Evolutionary conservation across 441 rosid genomes (phyloP), one percentile per base, ranked within the genome.

Genomic region (Erodium texanum): DNA sequence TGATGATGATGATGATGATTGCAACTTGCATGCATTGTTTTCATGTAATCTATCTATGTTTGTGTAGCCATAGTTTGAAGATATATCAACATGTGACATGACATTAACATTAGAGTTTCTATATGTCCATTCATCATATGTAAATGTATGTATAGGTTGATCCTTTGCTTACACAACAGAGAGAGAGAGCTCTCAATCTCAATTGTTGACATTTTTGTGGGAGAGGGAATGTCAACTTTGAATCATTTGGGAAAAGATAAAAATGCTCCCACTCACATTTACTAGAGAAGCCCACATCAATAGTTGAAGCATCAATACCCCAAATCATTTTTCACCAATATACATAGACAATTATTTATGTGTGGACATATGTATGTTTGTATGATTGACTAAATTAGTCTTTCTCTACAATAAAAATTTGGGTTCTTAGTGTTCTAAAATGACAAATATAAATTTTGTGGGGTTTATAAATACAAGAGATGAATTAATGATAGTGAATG

Each of bases 221-320:
- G 11, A 2, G 19, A n/a, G 56, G 56, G 56, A 48, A 48, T 48
- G 56, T 48, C 56, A 48, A 48, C 16, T 48, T 48, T 48, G 56
- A 48, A 48, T 48, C 56, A 48, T 48, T 41, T 41, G 14, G 15
- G 48, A 32, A 45, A 4, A 48, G 56, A 48, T 14, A 48, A 19
- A 48, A 48, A 48, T 48, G 56, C 56, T 48, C 56, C 56, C 56
- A 48, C 56, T 48, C 16, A 48, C 56, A 41, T 41, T 41, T 41
- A 41, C 48, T 41, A 41, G 14, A 41, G 48, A 41, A 41, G 6
- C 14, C 48, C 48, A 41, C 48, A 10, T 41, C 48, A 41, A 41
- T 41, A 8, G 48, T 41, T 36, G 48, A 48, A 48, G 56, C 56
- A 48, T 48, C 16, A 48, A 48, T 48, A 48, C 36, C 56, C 18